Base-by-base conservation (phyloP, 768 basidiomycete genomes). In the Amanita phalloides region DNA sequence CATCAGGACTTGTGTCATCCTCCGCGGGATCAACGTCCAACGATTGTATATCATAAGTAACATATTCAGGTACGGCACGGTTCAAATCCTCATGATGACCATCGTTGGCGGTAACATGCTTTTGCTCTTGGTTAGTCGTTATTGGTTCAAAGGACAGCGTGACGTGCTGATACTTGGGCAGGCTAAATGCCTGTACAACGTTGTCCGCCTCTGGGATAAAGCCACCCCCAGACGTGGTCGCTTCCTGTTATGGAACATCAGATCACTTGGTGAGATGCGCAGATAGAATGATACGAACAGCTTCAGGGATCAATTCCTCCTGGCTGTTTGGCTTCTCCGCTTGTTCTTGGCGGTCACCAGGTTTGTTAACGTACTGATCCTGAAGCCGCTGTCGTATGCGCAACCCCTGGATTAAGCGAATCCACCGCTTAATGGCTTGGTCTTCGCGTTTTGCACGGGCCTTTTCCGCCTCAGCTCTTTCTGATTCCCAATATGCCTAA, bases 401-500 rank as follows among this genome's bases (percentile, higher is more conserved):
- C 43, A 98, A 74, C 3, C 94, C 96, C 28, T 89, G 86, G 23
- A 99, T 75, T 38, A 99, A 77, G 52, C 84, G 82, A 48, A 73
- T 78, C 95, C 95, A 99, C 20, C 85, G 81, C 64, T 92, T 94
- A 56, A 95, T 66, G 0, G 82, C 85, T 33, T 82, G 79, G 48
- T 91, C 91, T 57, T 87, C 77, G 53, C 76, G 78, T 66, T 91
- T 94, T 8, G 70, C 70, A 21, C 77, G 76, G 43, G 86, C 86
- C 58, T 82, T 90, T 64, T 89, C 83, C 53, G 84, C 81, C 4
- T 84, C 85, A 23, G 81, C 78, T 56, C 82, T 79, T 60, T 90
- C 86, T 9, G 85, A 78, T 65, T 86, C 86, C 77, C 80, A 81
- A 58, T 84, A 97, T 1, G 92, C 93, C 92, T 96, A 53, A 58